Conservation (phyloP, 2,329 filamentous ascomycete genomes). For the Ophiobolus disseminans region DNA sequence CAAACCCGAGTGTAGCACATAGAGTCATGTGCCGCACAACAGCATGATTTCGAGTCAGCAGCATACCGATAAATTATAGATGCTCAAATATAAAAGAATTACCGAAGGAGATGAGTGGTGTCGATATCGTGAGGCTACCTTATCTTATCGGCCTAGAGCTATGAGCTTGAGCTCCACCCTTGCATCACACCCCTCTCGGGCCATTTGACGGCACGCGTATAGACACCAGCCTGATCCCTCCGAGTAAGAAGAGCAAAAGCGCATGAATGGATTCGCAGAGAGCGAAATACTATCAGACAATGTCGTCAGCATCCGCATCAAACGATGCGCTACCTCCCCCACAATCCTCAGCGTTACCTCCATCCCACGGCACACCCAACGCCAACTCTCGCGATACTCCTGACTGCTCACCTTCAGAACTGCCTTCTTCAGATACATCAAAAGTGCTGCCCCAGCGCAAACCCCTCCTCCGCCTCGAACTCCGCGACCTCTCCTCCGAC, state of each 20-base stretch:
- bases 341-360: constrained; percentile 39
- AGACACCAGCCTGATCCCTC: neutral
- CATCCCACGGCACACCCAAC: constrained; percentile 14
- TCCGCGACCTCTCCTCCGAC: constrained; percentile 59
- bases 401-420: neutral
- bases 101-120: too few species aligned
- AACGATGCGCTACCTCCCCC: constrained; percentile 33
- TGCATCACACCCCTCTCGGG: neutral
- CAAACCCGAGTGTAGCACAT: too few species aligned
- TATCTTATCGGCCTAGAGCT: too few species aligned
- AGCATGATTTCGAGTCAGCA: too few species aligned
- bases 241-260: neutral
- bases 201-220: neutral
- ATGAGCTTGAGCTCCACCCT: too few species aligned
- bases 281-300: constrained; percentile 4
- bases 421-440: constrained; percentile 2
- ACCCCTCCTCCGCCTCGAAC: constrained; percentile 56
- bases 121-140: neutral
- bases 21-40: too few species aligned
- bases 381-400: constrained; percentile 4
- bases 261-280: neutral
- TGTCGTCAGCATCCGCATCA: constrained; percentile 2
- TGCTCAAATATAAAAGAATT: too few species aligned
- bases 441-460: constrained; percentile 42
- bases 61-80: too few species aligned